Conservation (phyloP, 1,139 yeast genomes). For the Kodamaea alishanica region DNA sequence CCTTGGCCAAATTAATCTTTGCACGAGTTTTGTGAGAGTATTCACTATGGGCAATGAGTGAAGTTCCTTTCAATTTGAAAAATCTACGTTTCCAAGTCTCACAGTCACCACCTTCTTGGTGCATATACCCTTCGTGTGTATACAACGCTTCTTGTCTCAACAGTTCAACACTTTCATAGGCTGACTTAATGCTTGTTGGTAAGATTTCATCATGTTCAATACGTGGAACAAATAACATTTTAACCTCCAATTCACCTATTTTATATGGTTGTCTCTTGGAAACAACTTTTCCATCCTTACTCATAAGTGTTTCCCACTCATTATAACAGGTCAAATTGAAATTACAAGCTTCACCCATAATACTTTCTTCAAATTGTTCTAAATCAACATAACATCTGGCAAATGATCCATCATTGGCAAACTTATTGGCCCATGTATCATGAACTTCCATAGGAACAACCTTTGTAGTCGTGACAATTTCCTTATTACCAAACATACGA, state of each 20-base stretch:
- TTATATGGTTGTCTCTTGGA: conserved; percentile 51
- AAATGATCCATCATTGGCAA: conserved; percentile 86
- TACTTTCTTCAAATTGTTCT: conserved; percentile 51
- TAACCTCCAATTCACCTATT: conserved; percentile 65
- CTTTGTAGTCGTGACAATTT: conserved; percentile 49
- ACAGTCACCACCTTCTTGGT: conserved; percentile 81
- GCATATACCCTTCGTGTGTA: conserved; percentile 56
- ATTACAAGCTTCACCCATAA: conserved; percentile 51
- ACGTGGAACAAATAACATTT: conserved; percentile 70
- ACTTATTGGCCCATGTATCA: conserved; percentile 55
- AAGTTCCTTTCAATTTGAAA: conserved; percentile 58
- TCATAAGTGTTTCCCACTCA: conserved; percentile 66
- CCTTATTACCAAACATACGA: conserved; percentile 49
- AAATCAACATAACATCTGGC: conserved; percentile 71
- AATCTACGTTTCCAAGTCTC: conserved; percentile 58
- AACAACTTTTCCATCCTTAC: conserved; percentile 25
- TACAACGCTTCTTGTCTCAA: conserved; percentile 37
- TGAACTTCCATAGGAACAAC: conserved; percentile 48
- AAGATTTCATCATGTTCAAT: conserved; percentile 52
- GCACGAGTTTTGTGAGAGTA: conserved; percentile 60
- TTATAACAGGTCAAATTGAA: conserved; percentile 65
- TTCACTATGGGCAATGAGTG: conserved; percentile 64
- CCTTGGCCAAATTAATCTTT: conserved; percentile 60
- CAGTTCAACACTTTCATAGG: conserved; percentile 50
- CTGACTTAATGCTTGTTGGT: conserved; percentile 63